Evolutionary conservation across 1,284 basidiomycete genomes (phyloP), one percentile per base, ranked within the genome.

Genomic region (Pterulicium gracile): DNA sequence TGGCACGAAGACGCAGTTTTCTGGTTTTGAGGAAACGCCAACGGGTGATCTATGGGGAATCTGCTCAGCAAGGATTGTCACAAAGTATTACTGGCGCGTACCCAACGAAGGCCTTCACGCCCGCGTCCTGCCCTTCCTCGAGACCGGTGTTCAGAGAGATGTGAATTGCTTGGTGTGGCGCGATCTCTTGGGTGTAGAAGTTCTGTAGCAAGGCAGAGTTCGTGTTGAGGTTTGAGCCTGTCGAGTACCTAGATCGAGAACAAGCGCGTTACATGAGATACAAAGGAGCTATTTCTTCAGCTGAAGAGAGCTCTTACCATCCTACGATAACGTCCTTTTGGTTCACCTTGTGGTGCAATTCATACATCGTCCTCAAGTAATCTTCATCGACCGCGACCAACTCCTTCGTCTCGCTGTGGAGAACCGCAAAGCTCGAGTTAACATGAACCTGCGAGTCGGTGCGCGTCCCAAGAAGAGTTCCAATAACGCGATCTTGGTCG

Each of bases 171-270:
- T 87, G 88, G 63, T 88, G 79, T 3, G 91, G 88, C 1, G 79
- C 72, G 2, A 90, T 93, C 67, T 98, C 92, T 73, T 88, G 81
- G 34, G 89, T 81, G 67, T 96, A 98, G 68, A 97, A 97, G 67
- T 97, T 94, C 75, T 98, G 96, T 59, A 99, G 96, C 53, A 99
- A 76, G 17, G 96, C 93, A 40, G 93, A 95, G 72, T 95, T 95
- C 13, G 89, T 90, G 70, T 96, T 95, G 50, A 98, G 77, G 52
- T 87, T 81, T 2, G 87, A 86, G 52, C 86, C 85, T 17, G 90
- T 93, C 15, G 90, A 90, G 67, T 93, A 93, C 88, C 88, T 91
- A 56, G 36, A 24, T 15, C 24, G 40, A n/a, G 53, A 51, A 7
- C 49, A 57, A 51, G 32, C 47, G 7, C 40, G 34, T 40, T 10